A percentile compares a stretch with the other conserved stretches of the same genome.
phyloP scores from a whole-genome alignment of 192 early-diverging fungal genomes.

The Umbelopsis sp. region DNA sequence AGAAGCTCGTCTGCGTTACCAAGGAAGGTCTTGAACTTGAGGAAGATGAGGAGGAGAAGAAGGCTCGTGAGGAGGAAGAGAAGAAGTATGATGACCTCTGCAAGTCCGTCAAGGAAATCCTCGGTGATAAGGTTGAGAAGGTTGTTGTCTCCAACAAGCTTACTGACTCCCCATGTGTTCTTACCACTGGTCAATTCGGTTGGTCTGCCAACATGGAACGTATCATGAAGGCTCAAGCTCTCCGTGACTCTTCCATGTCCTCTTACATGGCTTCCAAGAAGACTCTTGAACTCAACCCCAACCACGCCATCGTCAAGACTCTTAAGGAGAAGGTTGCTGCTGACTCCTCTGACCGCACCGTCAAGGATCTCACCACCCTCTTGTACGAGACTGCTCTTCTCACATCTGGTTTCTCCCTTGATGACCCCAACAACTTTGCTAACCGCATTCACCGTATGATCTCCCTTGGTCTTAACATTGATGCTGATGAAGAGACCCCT shows the following conservation, averaged over 20 bases:
- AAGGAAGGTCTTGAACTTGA: constrained; percentile 99
- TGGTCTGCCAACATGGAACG: constrained; percentile 99
- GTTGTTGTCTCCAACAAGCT: constrained; percentile 89
- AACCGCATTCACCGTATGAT: constrained; percentile 99
- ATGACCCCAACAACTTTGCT: constrained; percentile 92
- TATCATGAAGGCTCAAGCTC: constrained; percentile 99
- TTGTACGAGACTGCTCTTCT: constrained; percentile 96
- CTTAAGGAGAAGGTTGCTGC: constrained; percentile 90
- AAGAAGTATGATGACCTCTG: constrained; percentile 87
- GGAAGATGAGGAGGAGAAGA: constrained; percentile 99
- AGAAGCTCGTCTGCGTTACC: constrained; percentile 97
- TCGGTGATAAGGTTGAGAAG: constrained; percentile 98
- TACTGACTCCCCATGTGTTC: constrained; percentile 95
- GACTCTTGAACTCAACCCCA: constrained; percentile 97
- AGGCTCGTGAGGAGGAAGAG: constrained; percentile 91
- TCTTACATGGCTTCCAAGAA: constrained; percentile 99
- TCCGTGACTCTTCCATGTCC: constrained; percentile 98
- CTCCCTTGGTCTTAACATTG: constrained; percentile 95
- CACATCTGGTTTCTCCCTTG: constrained; percentile 96
- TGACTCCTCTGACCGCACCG: constrained; percentile 98
- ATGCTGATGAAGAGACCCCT: constrained; percentile 70
- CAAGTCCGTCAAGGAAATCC: constrained; percentile 95
- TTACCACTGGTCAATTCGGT: constrained; percentile 98
- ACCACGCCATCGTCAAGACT: constrained; percentile 92
- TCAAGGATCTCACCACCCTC: constrained; percentile 94